phyloP scores from a whole-genome alignment of 1,139 yeast genomes.

The Hanseniaspora sp. region DNA sequence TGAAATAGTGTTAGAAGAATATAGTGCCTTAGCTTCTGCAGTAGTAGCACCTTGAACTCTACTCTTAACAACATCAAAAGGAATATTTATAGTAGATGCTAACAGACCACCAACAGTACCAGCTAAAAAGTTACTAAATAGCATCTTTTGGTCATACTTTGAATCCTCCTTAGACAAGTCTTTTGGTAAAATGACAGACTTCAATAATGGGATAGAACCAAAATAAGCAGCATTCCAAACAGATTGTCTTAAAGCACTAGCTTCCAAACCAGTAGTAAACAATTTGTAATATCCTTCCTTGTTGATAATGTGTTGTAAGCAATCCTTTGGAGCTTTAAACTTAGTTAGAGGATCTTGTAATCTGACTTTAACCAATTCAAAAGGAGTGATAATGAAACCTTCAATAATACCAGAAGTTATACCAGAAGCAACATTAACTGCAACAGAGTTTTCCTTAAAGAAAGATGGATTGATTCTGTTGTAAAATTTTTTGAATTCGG shows the following conservation, averaged over 20 bases:
- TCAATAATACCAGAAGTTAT: constrained; percentile 98
- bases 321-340: constrained; percentile 80
- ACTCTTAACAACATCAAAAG: constrained; percentile 95
- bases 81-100: constrained; percentile 89
- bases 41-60: constrained; percentile 59
- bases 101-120: constrained; percentile 95
- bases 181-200: constrained; percentile 57
- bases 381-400: constrained; percentile 92
- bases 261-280: constrained; percentile 81
- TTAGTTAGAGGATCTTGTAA: constrained; percentile 78
- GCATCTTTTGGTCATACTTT: constrained; percentile 19
- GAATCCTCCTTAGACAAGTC: constrained; percentile 60
- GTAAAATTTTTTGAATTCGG: constrained; percentile 89
- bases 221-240: constrained; percentile 98
- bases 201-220: constrained; percentile 83
- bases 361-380: constrained; percentile 75
- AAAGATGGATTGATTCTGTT: constrained; percentile 39
- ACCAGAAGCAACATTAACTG: constrained; percentile 81
- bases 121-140: constrained; percentile 68
- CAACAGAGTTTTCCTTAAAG: constrained; percentile 61
- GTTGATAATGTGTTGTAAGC: constrained; percentile 57
- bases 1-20: constrained; percentile 77
- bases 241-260: constrained; percentile 94
- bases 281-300: constrained; percentile 72
- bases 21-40: constrained; percentile 63